Conservation (phyloP, 257 asterid species). For the Petrea volubilis region DNA sequence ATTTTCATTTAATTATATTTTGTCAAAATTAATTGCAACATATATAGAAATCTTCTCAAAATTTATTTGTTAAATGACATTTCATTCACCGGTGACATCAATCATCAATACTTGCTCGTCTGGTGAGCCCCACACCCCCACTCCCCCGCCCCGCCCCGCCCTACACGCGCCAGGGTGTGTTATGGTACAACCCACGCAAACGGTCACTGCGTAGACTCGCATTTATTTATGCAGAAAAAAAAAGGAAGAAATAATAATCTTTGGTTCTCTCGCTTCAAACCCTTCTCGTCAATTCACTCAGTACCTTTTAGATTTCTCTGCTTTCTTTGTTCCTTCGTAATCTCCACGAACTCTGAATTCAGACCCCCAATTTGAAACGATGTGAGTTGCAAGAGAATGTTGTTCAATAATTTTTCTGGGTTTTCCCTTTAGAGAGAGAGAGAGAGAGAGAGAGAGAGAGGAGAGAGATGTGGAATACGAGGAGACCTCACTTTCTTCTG, state of each 20-base stretch:
- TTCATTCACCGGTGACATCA: no score
- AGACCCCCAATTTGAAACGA: constrained; percentile 10
- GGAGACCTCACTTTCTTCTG: constrained; percentile 73
- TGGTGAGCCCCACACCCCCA: neutral
- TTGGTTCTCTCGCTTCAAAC: constrained; percentile 8
- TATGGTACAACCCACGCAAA: neutral
- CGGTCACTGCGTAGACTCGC: constrained; percentile 13
- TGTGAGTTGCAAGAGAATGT: constrained; percentile 27
- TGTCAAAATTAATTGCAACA: no score
- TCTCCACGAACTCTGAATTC: constrained; percentile 8
- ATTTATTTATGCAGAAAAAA: constrained; percentile 13
- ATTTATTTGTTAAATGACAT: no score
- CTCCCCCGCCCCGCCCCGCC: neutral
- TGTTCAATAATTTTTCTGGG: constrained; percentile 6
- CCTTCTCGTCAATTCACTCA: constrained; percentile 25
- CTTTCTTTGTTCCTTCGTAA: neutral
- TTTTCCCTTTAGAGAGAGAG: constrained; percentile 15
- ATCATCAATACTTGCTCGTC: no score
- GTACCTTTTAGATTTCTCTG: constrained; percentile 14
- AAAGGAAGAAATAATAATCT: neutral
- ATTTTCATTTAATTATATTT: no score
- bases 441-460: constrained; percentile 32
- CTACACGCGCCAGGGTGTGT: neutral
- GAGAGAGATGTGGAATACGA: constrained; percentile 53
- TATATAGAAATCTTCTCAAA: no score